Percentiles rank a stretch among this genome's conserved stretches.
phyloP scores from a whole-genome alignment of 106 monocot genomes.

The Iris macrosiphon region DNA sequence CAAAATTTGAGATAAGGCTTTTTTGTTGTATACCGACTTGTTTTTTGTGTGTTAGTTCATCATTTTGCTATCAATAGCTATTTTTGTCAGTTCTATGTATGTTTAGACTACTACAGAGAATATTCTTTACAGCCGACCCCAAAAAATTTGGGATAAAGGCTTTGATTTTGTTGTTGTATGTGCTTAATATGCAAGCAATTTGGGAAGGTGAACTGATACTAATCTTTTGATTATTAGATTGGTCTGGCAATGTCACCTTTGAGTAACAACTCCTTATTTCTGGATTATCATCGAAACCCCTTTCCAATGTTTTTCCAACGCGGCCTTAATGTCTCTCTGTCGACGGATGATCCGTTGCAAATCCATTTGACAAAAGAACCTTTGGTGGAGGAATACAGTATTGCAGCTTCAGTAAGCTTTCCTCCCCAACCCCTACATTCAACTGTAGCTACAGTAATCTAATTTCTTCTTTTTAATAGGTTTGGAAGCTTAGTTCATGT shows the following conservation, averaged over 20 bases:
- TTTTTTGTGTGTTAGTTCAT: too few relatives aligned
- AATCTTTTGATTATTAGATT: too few relatives aligned
- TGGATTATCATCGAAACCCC: conserved; percentile 87
- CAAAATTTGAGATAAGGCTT: too few relatives aligned
- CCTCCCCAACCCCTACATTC: not conserved
- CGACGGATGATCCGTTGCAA: conserved; percentile 90
- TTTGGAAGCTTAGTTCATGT: conserved; percentile 88
- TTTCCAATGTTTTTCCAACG: conserved; percentile 70
- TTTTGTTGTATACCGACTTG: too few relatives aligned
- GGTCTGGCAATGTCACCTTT: conserved; percentile 95
- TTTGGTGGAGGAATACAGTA: conserved; percentile 91
- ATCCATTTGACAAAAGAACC: conserved; percentile 95
- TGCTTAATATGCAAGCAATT: too few relatives aligned
- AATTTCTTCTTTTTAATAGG: conserved; percentile 25
- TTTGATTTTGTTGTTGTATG: too few relatives aligned
- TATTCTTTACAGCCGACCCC: too few relatives aligned
- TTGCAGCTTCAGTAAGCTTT: conserved; percentile 76
- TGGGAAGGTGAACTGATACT: too few relatives aligned
- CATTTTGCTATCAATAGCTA: too few relatives aligned
- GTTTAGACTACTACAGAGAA: too few relatives aligned
- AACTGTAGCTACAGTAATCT: not conserved
- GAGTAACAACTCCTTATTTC: conserved; percentile 90
- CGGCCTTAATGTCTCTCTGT: conserved; percentile 89
- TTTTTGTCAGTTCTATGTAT: too few relatives aligned
- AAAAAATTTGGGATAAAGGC: too few relatives aligned